A percentile compares a stretch with the other conserved stretches of the same genome.
Evolutionary conservation across 345 rosid genomes (phyloP).

Genomic region (Sisymbrium irio): DNA sequence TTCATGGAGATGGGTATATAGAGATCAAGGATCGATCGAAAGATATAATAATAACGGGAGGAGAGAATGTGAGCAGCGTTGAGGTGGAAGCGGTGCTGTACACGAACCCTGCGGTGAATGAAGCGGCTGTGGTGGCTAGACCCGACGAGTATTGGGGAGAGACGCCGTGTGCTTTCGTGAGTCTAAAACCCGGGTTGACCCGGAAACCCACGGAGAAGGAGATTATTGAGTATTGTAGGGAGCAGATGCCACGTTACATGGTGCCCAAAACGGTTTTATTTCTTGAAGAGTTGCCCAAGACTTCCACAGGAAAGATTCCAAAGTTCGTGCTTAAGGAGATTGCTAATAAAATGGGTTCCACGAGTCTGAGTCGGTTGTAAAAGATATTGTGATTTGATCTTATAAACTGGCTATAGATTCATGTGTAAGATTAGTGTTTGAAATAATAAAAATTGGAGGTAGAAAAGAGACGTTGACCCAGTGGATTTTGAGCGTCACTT

Average conservation of each 20-base stretch:
- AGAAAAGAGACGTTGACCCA: too few relatives aligned
- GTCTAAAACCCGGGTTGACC: constrained; percentile 41
- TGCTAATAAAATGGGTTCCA: constrained; percentile 30
- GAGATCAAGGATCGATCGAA: constrained; percentile 77
- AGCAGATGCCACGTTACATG: constrained; percentile 55
- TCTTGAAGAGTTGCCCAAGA: constrained; percentile 52
- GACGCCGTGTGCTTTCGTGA: constrained; percentile 65
- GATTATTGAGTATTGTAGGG: constrained; percentile 41
- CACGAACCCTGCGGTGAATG: constrained; percentile 55
- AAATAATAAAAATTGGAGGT: too few relatives aligned
- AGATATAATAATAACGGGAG: constrained; percentile 78
- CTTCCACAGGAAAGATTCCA: constrained; percentile 59
- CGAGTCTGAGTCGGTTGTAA: constrained; percentile 42
- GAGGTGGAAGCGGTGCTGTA: constrained; percentile 75
- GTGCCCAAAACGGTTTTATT: constrained; percentile 62
- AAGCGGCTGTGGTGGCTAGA: constrained; percentile 82
- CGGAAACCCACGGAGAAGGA: constrained; percentile 38
- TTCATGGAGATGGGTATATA: constrained; percentile 61
- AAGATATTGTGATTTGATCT: background rate
- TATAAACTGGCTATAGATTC: background rate
- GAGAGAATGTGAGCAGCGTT: constrained; percentile 75
- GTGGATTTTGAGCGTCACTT: too few relatives aligned
- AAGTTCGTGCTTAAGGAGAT: constrained; percentile 50
- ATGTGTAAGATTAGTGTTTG: background rate
- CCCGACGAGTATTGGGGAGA: constrained; percentile 84